Percentiles rank a stretch among this genome's conserved stretches.
phyloP scores from a whole-genome alignment of 2,329 filamentous ascomycete species.

The Tolypocladium sp. region DNA sequence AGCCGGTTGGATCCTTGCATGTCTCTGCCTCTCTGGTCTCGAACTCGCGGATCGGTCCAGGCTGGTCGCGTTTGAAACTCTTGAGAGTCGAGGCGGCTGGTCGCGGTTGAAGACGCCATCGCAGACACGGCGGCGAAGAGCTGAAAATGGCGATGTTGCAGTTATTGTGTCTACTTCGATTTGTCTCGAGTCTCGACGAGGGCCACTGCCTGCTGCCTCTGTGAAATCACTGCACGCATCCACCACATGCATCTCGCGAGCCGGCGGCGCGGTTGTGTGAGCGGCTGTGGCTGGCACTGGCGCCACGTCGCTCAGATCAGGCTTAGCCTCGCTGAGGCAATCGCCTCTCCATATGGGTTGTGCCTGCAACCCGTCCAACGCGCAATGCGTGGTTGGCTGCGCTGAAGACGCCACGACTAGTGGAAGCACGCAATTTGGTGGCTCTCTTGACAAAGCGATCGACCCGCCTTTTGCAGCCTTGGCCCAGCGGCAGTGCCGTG shows the following conservation, averaged over 20 bases:
- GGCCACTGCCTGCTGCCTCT: background rate
- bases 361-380: background rate
- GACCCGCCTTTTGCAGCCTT: background rate
- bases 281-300: background rate
- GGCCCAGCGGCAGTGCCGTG: background rate
- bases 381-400: background rate
- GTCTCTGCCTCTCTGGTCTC: background rate
- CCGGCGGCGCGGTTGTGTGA: background rate
- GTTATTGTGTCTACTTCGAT: background rate
- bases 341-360: background rate
- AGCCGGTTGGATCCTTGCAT: background rate
- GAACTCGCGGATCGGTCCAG: background rate
- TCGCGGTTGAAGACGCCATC: background rate
- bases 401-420: conserved; percentile 14
- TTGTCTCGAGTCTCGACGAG: background rate
- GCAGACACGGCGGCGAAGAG: background rate
- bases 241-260: background rate
- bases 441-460: conserved; percentile 12
- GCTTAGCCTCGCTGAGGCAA: background rate
- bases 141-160: background rate
- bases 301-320: background rate
- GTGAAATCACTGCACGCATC: background rate
- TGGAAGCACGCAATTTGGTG: conserved; percentile 23
- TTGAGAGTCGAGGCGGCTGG: background rate
- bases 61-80: background rate